Evolutionary conservation across 805 yeast genomes (phyloP).

Genomic region (Myxozyma nipponensis): DNA sequence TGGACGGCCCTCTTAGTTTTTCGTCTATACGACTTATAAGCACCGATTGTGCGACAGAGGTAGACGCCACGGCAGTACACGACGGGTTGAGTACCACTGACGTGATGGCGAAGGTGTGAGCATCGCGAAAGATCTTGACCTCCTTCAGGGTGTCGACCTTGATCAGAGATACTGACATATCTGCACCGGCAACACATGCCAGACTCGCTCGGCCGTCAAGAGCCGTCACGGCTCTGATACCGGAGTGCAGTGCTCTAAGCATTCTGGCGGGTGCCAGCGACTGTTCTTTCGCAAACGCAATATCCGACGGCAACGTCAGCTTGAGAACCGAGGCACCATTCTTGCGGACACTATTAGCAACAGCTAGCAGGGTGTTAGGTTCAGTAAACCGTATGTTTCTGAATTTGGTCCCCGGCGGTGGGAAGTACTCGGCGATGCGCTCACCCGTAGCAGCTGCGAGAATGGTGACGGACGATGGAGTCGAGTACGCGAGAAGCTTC

Average conservation of each 20-base stretch:
- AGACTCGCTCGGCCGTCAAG: constrained; percentile 48
- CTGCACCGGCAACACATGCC: constrained; percentile 59
- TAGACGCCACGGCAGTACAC: constrained; percentile 64
- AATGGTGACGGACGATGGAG: constrained; percentile 51
- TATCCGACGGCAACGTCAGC: constrained; percentile 14
- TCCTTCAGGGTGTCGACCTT: constrained; percentile 50
- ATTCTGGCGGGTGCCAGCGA: constrained; percentile 13
- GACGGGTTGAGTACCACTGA: constrained; percentile 63
- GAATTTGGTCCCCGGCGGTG: constrained; percentile 18
- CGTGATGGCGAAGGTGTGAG: constrained; percentile 78
- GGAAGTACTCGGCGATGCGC: constrained; percentile 19
- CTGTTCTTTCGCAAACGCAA: constrained; percentile 14
- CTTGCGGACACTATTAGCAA: constrained; percentile 19
- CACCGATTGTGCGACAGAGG: constrained; percentile 72
- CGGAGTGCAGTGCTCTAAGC: constrained; percentile 15
- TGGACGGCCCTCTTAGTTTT: constrained; percentile 3
- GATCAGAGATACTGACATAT: constrained; percentile 60
- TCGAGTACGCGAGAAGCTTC: constrained; percentile 58
- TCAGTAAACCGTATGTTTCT: constrained; percentile 19
- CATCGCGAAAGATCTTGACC: constrained; percentile 51
- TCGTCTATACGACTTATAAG: constrained; percentile 59
- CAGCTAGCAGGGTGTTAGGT: constrained; percentile 4
- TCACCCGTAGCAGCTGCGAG: constrained; percentile 49
- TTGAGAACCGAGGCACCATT: constrained; percentile 21
- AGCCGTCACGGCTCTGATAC: constrained; percentile 42